Percentiles rank a stretch among this genome's conserved stretches.
Evolutionary conservation across 208 protist genomes (phyloP).

Genomic region (Lotmaria passim): DNA sequence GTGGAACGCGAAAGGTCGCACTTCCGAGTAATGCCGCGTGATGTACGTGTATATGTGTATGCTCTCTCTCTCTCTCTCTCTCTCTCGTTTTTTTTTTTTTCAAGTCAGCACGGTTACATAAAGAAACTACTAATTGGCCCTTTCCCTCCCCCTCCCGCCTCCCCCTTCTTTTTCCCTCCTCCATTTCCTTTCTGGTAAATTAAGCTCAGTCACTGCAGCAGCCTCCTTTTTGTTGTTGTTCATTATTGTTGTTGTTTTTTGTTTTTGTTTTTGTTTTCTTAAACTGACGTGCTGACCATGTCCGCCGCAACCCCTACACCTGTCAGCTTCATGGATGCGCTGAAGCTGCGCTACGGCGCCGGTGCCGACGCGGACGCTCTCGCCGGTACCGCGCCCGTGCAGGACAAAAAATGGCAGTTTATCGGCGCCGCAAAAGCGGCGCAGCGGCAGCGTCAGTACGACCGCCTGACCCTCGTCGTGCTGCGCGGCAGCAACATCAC

Average conservation of each 20-base stretch:
- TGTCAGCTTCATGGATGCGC: constrained; percentile 81
- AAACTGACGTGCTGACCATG: no score
- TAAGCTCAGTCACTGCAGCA: background rate
- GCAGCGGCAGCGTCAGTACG: constrained; percentile 60
- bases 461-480: constrained; percentile 67
- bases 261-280: background rate
- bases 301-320: background rate
- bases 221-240: background rate
- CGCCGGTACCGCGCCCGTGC: constrained; percentile 23
- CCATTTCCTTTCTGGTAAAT: no score
- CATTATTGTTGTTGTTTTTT: background rate
- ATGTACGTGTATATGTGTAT: no score
- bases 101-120: no score
- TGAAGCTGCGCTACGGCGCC: constrained; percentile 80
- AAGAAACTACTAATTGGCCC: no score
- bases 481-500: constrained; percentile 65
- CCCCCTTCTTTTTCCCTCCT: no score
- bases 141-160: no score
- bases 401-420: constrained; percentile 81
- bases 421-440: constrained; percentile 82
- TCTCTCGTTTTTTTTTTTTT: no score
- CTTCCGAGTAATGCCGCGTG: no score
- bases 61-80: no score
- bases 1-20: no score
- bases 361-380: constrained; percentile 55